These are phyloP conservation scores for Solanum paucissectum DNA, from an alignment of 257 asterid genomes.

Conservation along the genomic window DNA sequence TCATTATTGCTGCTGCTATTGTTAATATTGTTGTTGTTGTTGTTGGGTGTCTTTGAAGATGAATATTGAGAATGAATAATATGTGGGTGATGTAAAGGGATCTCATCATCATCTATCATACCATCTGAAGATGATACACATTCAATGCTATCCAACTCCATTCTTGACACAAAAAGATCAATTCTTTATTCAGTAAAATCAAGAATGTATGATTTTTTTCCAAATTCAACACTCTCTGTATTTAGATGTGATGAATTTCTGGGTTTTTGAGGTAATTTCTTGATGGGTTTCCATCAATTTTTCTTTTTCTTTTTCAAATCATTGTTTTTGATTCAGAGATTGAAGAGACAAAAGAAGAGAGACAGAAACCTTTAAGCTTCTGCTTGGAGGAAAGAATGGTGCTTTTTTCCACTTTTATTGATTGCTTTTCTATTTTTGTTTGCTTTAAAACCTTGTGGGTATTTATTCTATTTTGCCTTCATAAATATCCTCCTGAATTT, in stretches of 20 bases:
- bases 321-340: conserved; percentile 3
- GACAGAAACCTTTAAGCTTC: neutral
- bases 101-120: conserved; percentile 37
- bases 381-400: neutral
- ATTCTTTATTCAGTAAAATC: neutral
- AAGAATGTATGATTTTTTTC: neutral
- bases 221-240: neutral
- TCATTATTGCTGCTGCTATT: conserved; percentile 6
- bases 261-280: neutral
- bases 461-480: neutral
- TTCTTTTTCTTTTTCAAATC: neutral
- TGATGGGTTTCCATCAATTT: neutral
- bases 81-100: conserved; percentile 18
- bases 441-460: neutral
- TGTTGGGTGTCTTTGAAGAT: conserved; percentile 24
- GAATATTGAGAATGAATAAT: conserved; percentile 18
- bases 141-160: conserved; percentile 49
- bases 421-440: neutral
- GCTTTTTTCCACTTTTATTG: neutral
- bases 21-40: conserved; percentile 3
- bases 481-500: neutral
- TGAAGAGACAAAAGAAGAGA: neutral
- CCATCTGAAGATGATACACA: conserved; percentile 38
- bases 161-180: conserved; percentile 3
- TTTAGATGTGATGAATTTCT: neutral